phyloP scores from a whole-genome alignment of 2,329 filamentous ascomycete species.

The Paraphoma sp. region DNA sequence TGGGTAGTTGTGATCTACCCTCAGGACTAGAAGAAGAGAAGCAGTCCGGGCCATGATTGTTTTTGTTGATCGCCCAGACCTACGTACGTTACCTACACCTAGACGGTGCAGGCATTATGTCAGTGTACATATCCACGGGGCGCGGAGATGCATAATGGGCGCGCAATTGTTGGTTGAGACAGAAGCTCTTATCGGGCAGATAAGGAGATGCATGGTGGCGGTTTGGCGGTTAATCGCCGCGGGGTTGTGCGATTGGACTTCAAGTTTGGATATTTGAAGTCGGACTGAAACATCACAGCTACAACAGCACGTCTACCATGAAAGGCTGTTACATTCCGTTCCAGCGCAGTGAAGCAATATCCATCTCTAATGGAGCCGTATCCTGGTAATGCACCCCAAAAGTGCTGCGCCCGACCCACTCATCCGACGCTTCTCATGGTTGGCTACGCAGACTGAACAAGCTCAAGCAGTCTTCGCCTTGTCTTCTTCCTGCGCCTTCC shows the following conservation, averaged over 20 bases:
- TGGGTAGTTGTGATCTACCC: neutral
- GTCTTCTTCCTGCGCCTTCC: constrained; percentile 33
- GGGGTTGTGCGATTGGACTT: neutral
- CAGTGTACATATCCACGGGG: constrained; percentile 41
- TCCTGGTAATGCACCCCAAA: too few relatives aligned
- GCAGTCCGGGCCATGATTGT: constrained; percentile 49
- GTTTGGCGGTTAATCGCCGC: neutral
- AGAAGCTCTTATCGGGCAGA: constrained; percentile 13
- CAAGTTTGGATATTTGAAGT: too few relatives aligned
- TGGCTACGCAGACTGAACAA: neutral
- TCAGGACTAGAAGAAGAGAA: neutral
- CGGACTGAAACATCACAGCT: too few relatives aligned
- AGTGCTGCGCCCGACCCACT: neutral
- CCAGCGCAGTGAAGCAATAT: neutral
- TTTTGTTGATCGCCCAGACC: constrained; percentile 9
- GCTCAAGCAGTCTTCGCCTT: constrained; percentile 26
- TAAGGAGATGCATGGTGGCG: constrained; percentile 11
- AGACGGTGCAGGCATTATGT: constrained; percentile 13
- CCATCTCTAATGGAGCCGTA: neutral
- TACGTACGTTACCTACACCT: neutral
- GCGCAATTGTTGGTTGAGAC: constrained; percentile 13
- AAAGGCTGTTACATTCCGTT: too few relatives aligned
- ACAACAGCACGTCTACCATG: too few relatives aligned
- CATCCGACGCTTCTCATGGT: neutral
- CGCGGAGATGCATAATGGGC: constrained; percentile 42